These are phyloP conservation scores for Solanum tarijense DNA, from an alignment of 257 asterid species.

Conservation along the genomic window DNA sequence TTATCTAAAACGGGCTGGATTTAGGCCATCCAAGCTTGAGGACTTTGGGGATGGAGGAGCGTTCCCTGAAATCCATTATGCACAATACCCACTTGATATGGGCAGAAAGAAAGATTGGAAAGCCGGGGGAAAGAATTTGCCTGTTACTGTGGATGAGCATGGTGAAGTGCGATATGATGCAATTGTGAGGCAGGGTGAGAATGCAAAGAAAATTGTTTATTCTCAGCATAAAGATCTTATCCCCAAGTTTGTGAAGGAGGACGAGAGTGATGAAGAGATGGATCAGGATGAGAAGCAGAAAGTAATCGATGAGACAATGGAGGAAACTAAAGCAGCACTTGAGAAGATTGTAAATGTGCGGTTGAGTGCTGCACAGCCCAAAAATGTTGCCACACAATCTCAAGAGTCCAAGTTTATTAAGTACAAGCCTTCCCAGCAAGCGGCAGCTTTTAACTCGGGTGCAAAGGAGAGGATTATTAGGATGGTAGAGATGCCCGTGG, in stretches of 20 bases:
- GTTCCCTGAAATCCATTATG: conserved; percentile 78
- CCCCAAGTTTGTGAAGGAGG: conserved; percentile 60
- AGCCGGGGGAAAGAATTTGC: conserved; percentile 54
- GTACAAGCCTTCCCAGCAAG: conserved; percentile 95
- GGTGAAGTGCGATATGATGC: conserved; percentile 80
- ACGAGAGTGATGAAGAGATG: conserved; percentile 41
- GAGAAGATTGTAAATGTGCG: conserved; percentile 89
- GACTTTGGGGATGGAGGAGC: conserved; percentile 96
- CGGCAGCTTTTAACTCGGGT: conserved; percentile 85
- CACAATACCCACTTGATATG: conserved; percentile 84
- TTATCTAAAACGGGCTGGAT: conserved; percentile 71
- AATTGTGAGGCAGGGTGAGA: conserved; percentile 79
- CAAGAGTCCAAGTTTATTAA: conserved; percentile 75
- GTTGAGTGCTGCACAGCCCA: conserved; percentile 93
- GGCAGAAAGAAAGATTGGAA: conserved; percentile 50
- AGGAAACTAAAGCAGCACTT: conserved; percentile 77
- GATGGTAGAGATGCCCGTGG: conserved; percentile 92
- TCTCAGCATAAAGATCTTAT: conserved; percentile 68
- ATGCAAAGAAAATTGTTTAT: conserved; percentile 76
- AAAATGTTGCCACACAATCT: conserved; percentile 67
- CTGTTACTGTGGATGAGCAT: conserved; percentile 76
- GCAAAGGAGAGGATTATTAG: conserved; percentile 91
- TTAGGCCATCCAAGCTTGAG: conserved; percentile 71
- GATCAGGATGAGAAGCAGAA: conserved; percentile 78
- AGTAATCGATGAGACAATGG: conserved; percentile 66